phyloP scores from a whole-genome alignment of 2,329 filamentous ascomycete species.

The Aureobasidium musti region DNA sequence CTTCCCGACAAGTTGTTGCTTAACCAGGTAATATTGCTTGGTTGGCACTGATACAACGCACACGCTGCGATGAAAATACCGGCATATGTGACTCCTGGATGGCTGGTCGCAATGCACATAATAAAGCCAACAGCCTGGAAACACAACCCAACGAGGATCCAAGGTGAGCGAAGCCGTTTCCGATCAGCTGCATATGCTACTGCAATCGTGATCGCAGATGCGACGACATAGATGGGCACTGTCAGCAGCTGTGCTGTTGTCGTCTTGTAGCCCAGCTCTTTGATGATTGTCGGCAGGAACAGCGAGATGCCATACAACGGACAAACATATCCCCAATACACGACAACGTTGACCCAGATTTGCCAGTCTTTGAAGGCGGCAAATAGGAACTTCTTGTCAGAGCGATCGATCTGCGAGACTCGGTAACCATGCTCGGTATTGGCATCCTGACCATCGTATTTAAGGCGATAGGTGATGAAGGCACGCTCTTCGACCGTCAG shows the following conservation, averaged over 20 bases:
- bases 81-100: slow-evolving; percentile 36
- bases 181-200: slow-evolving; percentile 36
- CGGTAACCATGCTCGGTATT: slow-evolving; percentile 3
- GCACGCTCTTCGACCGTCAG: slow-evolving; percentile 31
- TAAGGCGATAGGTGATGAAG: slow-evolving; percentile 33
- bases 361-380: slow-evolving; percentile 53
- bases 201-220: slow-evolving; percentile 33
- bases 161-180: slow-evolving; percentile 35
- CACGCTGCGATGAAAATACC: slow-evolving; percentile 38
- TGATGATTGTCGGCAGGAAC: slow-evolving; percentile 45
- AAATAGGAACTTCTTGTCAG: slow-evolving; percentile 48
- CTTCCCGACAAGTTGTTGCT: slow-evolving; percentile 57
- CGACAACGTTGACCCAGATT: slow-evolving; percentile 56
- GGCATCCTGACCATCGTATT: slow-evolving; percentile 32
- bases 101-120: slow-evolving; percentile 34
- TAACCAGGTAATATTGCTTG: slow-evolving; percentile 51
- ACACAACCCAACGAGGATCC: slow-evolving; percentile 33
- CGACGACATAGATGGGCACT: slow-evolving; percentile 48
- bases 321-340: slow-evolving; percentile 63
- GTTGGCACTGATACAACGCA: slow-evolving; percentile 34
- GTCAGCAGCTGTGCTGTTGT: slow-evolving; percentile 49
- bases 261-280: slow-evolving; percentile 47
- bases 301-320: slow-evolving; percentile 51
- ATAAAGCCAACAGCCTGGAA: slow-evolving; percentile 37
- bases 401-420: slow-evolving; percentile 33